Base-by-base conservation (phyloP, 306 rosid species). In the Datisca glomerata region DNA sequence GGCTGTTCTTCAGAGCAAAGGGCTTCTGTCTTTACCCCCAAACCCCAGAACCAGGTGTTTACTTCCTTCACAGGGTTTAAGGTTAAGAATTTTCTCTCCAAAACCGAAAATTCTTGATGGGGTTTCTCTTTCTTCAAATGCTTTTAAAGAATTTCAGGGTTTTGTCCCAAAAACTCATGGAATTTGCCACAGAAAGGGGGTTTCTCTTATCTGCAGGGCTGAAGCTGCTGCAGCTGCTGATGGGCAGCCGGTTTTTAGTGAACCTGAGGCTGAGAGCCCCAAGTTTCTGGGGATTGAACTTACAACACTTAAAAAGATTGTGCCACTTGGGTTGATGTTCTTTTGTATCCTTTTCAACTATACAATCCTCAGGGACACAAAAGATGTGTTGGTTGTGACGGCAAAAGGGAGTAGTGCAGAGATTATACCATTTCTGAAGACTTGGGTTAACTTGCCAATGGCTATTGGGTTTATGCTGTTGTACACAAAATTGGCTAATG, bases 361-460 rank as follows among this genome's bases (percentile, higher is more conserved):
- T 35, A 87, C 96, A 4, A 87, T 87, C 44, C 81, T 87, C 2
- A 67, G 94, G 47, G 96, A 87, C 53, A 87, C 96, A 0, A 87
- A 82, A 43, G 96, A 82, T 60, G 96, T 87, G 8, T 45, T 87
- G 42, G 96, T 87, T 51, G 67, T 87, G 2, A 87, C 96, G n/a
- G 94, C 96, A 2, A 74, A 57, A 41, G 96, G 96, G 21, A 87
- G 96, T 48, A 82, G 94, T 56, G 94, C 96, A 0, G 96, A 87
- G 81, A 87, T 82, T 63, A 87, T 87, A 12, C 96, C 94, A 5
- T 87, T 87, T 56, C 55, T 87, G 27, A 87, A 87, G 49, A 82
- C 94, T 12, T 87, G 96, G 94, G 96, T 87, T 39, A 87, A 87
- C 38, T 71, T 87, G 69, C 96, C 96, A 2, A 79, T 87, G 96